Evolutionary conservation across 1,284 basidiomycete species (phyloP).

Genomic region (Trametes versicolor): DNA sequence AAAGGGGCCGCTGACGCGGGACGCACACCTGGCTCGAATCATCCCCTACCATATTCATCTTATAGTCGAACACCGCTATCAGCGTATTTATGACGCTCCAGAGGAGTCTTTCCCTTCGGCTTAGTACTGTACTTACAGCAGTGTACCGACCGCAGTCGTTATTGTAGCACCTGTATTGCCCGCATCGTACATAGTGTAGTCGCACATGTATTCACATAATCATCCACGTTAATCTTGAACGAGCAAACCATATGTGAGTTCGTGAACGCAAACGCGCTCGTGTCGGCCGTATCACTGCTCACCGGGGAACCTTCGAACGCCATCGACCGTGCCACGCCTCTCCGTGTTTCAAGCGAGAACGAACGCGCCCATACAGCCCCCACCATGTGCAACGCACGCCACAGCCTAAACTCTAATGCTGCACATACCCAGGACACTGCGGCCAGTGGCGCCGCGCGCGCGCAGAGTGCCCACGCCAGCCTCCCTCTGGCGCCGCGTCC

Average conservation of each 20-base stretch:
- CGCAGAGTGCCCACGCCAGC: background rate
- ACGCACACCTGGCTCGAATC: background rate
- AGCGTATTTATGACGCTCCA: slow-evolving; percentile 6
- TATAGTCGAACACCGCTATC: background rate
- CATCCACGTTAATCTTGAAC: no score
- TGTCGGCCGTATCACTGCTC: no score
- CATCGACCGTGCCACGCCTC: no score
- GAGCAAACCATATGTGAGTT: no score
- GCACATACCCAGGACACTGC: no score
- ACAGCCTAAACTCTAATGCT: no score
- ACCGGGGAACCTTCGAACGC: no score
- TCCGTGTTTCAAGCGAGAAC: no score
- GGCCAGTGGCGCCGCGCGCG: background rate
- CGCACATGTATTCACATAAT: background rate
- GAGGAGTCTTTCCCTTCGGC: background rate
- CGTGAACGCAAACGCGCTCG: no score
- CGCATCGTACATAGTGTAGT: background rate
- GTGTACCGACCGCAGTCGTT: background rate
- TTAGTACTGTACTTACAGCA: background rate
- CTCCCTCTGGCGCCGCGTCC: background rate
- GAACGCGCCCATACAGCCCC: no score
- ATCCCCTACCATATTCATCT: background rate
- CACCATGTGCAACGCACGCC: no score
- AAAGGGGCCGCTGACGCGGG: background rate
- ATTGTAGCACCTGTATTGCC: slow-evolving; percentile 2